Base-by-base conservation (phyloP, 164 flowering plant species). In the Paratinospora sagittata region DNA sequence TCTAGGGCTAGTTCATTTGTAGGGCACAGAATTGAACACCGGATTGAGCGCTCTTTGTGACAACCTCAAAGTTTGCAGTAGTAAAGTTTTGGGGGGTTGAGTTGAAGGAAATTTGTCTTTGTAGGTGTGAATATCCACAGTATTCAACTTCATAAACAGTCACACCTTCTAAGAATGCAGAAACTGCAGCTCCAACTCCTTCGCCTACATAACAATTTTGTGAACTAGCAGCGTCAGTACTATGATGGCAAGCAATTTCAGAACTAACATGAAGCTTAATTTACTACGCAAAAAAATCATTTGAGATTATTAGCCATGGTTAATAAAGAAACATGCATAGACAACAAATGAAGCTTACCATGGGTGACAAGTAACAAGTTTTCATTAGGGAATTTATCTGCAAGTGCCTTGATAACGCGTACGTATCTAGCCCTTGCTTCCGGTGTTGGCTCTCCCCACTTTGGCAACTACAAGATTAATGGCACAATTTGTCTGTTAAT, bases 331-430 rank as follows among this genome's bases (percentile, higher is more conserved):
- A 30, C 34, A 1, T 30, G 34, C 34, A 30, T 30, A 30, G 34
- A 30, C 34, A 30, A 30, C 2, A 30, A 4, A 67, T 9, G 69
- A 68, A 66, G 43, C 85, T 81, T 74, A 91, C 97, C 97, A 52
- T 91, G 98, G 0, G 97, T 86, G 33, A 94, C 89, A 62, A 94
- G 82, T 80, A 94, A 79, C 83, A 94, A 73, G 77, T 91, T 90
- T 61, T 91, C 93, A 1, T 78, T 57, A 19, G 94, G 97, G 71
- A 75, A 88, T 79, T 83, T 87, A 79, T 93, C 85, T 11, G 98
- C 97, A 66, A 93, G 90, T 17, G 83, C 84, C 68, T 47, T 73
- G 45, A 91, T 66, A 55, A 86, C 81, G 8, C 73, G n/a, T 39
- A 30, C 67, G 67, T 90, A 91, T 81, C 98, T 81, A 33, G 63